These are phyloP conservation scores for Mycena maculata DNA, from an alignment of 768 basidiomycete species.

Conservation along the genomic window DNA sequence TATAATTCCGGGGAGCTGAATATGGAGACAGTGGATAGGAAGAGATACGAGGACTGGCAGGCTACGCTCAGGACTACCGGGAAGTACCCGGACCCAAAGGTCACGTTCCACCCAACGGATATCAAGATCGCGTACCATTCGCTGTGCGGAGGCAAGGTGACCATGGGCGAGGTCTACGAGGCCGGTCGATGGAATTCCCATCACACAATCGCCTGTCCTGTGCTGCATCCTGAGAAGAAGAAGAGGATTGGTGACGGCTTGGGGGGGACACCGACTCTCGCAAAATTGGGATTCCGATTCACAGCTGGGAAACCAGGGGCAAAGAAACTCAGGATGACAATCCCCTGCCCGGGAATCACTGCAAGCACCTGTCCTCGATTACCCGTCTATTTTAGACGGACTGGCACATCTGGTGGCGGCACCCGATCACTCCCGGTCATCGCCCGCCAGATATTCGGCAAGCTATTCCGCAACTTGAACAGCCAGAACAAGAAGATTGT, in stretches of 20 bases:
- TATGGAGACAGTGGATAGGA: not conserved
- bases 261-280: not conserved
- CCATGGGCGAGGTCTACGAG: not conserved
- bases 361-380: slow-evolving; percentile 9
- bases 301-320: not conserved
- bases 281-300: not conserved
- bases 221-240: not conserved
- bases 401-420: slow-evolving; percentile 33
- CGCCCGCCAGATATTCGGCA: slow-evolving; percentile 28
- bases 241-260: not conserved
- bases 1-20: not conserved
- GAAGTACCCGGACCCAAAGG: not conserved
- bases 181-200: not conserved
- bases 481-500: slow-evolving; percentile 24
- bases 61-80: not conserved
- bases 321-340: not conserved
- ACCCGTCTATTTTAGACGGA: slow-evolving; percentile 26
- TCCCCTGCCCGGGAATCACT: slow-evolving; percentile 34
- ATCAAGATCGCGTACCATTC: not conserved
- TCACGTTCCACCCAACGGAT: not conserved
- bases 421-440: slow-evolving; percentile 22
- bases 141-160: not conserved
- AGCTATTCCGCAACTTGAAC: slow-evolving; percentile 4
- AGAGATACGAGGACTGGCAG: not conserved
- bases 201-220: not conserved